Evolutionary conservation across 108 stramenopile species (phyloP).

Genomic region (Conticribra guillardii): DNA sequence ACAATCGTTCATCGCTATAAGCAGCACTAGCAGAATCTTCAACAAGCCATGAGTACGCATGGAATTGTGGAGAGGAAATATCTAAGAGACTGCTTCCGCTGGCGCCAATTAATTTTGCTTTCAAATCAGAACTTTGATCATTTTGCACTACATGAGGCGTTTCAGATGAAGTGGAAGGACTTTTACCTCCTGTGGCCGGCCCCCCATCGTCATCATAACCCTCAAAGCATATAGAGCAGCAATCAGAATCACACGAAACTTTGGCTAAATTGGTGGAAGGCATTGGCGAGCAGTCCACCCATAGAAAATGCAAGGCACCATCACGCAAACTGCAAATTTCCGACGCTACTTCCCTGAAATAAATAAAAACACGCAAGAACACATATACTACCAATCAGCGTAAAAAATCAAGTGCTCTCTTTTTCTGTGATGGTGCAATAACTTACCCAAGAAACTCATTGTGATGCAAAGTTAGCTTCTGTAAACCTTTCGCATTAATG

Average conservation of each 20-base stretch:
- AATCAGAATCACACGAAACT: constrained; percentile 28
- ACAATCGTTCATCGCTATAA: constrained; percentile 13
- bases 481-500: neutral
- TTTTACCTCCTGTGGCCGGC: constrained; percentile 6
- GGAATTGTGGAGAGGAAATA: constrained; percentile 22
- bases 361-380: no score
- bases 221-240: constrained; percentile 46
- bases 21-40: constrained; percentile 8
- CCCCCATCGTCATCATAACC: constrained; percentile 23
- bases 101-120: constrained; percentile 1
- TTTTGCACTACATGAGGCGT: constrained; percentile 15
- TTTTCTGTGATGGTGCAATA: no score
- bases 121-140: constrained; percentile 10
- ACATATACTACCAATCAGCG: no score
- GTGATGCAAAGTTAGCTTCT: constrained; percentile 32
- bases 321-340: constrained; percentile 35
- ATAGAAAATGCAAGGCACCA: constrained; percentile 19
- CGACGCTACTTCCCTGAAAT: no score
- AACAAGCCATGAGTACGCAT: constrained; percentile 27
- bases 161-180: constrained; percentile 1
- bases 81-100: constrained; percentile 12
- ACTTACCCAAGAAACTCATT: constrained; percentile 28
- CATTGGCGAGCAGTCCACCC: constrained; percentile 22
- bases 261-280: constrained; percentile 6
- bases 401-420: no score